Percentiles rank a stretch among this genome's conserved stretches.
Evolutionary conservation across 2,329 filamentous ascomycete genomes (phyloP).

Genomic region (Ophiostoma sp.): DNA sequence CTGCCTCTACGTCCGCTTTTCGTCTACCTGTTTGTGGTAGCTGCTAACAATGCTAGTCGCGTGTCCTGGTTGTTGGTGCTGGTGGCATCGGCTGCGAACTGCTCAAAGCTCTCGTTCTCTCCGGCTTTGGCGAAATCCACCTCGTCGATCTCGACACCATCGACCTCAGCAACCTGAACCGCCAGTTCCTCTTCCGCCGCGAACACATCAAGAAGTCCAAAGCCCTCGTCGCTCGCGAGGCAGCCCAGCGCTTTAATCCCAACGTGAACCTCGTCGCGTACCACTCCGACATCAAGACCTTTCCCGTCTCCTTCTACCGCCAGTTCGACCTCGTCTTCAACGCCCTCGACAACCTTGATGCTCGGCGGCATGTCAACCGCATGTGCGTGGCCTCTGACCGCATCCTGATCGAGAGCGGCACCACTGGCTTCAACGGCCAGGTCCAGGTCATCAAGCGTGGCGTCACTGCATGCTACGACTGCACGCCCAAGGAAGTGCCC

Average conservation of each 20-base stretch:
- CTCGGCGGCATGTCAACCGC: constrained; percentile 87
- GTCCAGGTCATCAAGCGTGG: constrained; percentile 95
- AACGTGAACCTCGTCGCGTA: constrained; percentile 79
- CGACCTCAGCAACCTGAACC: constrained; percentile 93
- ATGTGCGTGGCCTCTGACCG: constrained; percentile 93
- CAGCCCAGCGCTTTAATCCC: constrained; percentile 84
- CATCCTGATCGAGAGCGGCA: constrained; percentile 91
- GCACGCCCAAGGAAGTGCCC: constrained; percentile 78
- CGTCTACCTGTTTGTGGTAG: too few relatives aligned
- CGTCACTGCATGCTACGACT: constrained; percentile 93
- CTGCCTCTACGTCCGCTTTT: too few relatives aligned
- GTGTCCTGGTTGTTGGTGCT: constrained; percentile 88
- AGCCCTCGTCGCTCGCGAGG: constrained; percentile 69
- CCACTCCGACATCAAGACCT: constrained; percentile 94
- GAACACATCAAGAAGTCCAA: constrained; percentile 99
- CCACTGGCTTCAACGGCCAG: constrained; percentile 95
- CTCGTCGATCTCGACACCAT: constrained; percentile 98
- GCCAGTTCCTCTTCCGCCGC: constrained; percentile 92
- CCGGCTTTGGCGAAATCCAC: constrained; percentile 87
- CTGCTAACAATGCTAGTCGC: constrained; percentile 37
- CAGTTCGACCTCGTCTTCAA: constrained; percentile 87
- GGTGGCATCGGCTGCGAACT: constrained; percentile 97
- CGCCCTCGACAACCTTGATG: constrained; percentile 91
- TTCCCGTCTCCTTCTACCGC: constrained; percentile 83
- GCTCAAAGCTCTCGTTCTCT: constrained; percentile 89